Percentiles rank a stretch among this genome's conserved stretches.
Conservation (phyloP, 495 filamentous ascomycete species). For the Niebla homalea region DNA sequence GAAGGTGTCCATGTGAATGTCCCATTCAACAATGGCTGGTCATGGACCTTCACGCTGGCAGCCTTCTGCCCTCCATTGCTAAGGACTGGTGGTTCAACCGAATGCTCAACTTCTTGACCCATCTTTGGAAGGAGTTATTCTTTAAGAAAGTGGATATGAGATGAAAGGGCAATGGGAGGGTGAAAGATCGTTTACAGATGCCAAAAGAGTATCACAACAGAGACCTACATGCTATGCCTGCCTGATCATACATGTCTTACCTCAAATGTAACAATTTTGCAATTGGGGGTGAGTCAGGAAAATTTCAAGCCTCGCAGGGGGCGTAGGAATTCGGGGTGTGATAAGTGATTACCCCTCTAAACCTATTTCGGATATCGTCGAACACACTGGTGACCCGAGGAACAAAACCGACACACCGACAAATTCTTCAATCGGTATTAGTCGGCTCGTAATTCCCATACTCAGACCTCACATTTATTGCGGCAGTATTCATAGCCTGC, state of each 20-base stretch:
- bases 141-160: background rate
- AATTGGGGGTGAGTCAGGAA: too few species aligned
- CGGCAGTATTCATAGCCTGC: background rate
- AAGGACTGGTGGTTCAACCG: background rate
- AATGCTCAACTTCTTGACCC: background rate
- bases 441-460: background rate
- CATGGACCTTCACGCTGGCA: conserved; percentile 14
- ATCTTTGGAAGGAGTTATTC: background rate
- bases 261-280: too few species aligned
- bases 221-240: too few species aligned
- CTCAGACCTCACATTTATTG: background rate
- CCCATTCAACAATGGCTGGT: conserved; percentile 3
- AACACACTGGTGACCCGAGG: too few species aligned
- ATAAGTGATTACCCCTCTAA: too few species aligned
- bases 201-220: too few species aligned
- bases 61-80: conserved; percentile 16
- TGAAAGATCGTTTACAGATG: background rate
- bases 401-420: too few species aligned
- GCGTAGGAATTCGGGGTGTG: too few species aligned
- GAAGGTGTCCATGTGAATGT: conserved; percentile 36
- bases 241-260: too few species aligned
- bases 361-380: too few species aligned
- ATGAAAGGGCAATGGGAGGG: background rate
- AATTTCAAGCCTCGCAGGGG: too few species aligned
- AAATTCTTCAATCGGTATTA: too few species aligned